Evolutionary conservation across 1,284 basidiomycete genomes (phyloP).

Genomic region (Sanguinoderma infundibulare): DNA sequence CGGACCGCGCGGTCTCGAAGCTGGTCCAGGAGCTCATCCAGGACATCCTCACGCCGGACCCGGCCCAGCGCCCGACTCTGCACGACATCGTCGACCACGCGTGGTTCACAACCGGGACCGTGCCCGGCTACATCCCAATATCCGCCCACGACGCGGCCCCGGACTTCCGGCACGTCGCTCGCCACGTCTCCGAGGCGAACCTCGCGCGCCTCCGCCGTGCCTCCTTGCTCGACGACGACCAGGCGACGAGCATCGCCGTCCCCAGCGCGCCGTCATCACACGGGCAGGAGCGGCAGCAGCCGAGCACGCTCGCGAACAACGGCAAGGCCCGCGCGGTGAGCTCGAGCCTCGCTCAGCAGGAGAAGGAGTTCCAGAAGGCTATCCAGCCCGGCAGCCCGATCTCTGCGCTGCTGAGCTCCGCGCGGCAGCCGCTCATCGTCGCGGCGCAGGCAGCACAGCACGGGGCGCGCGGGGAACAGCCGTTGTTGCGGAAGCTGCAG

Average conservation of each 20-base stretch:
- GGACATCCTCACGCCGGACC: conserved; percentile 85
- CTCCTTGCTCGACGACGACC: conserved; percentile 66
- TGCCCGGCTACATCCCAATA: conserved; percentile 82
- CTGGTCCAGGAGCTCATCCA: conserved; percentile 84
- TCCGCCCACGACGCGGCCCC: conserved; percentile 79
- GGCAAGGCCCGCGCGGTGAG: conserved; percentile 48
- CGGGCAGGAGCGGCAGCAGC: background rate
- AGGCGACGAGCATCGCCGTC: conserved; percentile 45
- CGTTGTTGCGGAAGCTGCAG: conserved; percentile 60
- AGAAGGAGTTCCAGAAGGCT: conserved; percentile 95
- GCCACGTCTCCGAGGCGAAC: conserved; percentile 69
- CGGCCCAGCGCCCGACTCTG: conserved; percentile 81
- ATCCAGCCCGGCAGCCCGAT: conserved; percentile 96
- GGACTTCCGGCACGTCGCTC: conserved; percentile 73
- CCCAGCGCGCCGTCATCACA: conserved; percentile 34
- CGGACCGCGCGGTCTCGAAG: conserved; percentile 72
- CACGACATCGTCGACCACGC: conserved; percentile 85
- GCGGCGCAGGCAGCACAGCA: conserved; percentile 41
- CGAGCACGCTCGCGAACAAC: conserved; percentile 17
- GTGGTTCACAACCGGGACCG: conserved; percentile 85
- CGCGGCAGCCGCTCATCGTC: conserved; percentile 87
- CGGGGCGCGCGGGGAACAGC: conserved; percentile 49
- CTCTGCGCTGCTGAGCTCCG: conserved; percentile 87
- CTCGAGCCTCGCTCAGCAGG: conserved; percentile 80
- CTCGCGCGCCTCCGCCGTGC: conserved; percentile 66